These are phyloP conservation scores for Emericellopsis terricola DNA, from an alignment of 495 filamentous ascomycete species.

Conservation along the genomic window DNA sequence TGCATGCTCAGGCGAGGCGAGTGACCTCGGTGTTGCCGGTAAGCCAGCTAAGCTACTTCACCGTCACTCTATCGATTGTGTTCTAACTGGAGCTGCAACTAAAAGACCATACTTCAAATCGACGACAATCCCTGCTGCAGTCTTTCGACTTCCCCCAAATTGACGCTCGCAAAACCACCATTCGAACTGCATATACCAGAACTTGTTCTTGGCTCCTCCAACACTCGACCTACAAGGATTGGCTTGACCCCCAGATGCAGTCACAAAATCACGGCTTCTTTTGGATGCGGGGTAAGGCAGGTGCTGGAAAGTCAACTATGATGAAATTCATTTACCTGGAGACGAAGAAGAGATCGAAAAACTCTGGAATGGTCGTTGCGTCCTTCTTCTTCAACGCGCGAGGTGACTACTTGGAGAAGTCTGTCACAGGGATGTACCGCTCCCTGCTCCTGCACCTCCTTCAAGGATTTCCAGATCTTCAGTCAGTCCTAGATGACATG, in stretches of 20 bases:
- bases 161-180: too few relatives aligned
- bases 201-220: slow-evolving; percentile 29
- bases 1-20: too few relatives aligned
- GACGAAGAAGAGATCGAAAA: slow-evolving; percentile 3
- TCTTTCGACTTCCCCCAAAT: too few relatives aligned
- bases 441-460: slow-evolving; percentile 16
- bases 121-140: too few relatives aligned
- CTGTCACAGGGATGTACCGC: slow-evolving; percentile 28
- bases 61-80: too few relatives aligned
- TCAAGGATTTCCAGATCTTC: neutral
- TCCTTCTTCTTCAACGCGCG: slow-evolving; percentile 37
- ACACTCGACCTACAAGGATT: slow-evolving; percentile 16
- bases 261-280: slow-evolving; percentile 25
- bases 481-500: too few relatives aligned
- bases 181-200: too few relatives aligned
- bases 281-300: slow-evolving; percentile 36
- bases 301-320: slow-evolving; percentile 34
- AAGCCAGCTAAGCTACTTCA: too few relatives aligned
- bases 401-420: slow-evolving; percentile 25
- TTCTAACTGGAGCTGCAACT: too few relatives aligned
- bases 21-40: too few relatives aligned
- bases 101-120: too few relatives aligned
- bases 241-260: slow-evolving; percentile 15
- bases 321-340: slow-evolving; percentile 26
- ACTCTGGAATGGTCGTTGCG: slow-evolving; percentile 7